Base-by-base conservation (phyloP, 495 filamentous ascomycete species). In the Neurospora tetraspora region DNA sequence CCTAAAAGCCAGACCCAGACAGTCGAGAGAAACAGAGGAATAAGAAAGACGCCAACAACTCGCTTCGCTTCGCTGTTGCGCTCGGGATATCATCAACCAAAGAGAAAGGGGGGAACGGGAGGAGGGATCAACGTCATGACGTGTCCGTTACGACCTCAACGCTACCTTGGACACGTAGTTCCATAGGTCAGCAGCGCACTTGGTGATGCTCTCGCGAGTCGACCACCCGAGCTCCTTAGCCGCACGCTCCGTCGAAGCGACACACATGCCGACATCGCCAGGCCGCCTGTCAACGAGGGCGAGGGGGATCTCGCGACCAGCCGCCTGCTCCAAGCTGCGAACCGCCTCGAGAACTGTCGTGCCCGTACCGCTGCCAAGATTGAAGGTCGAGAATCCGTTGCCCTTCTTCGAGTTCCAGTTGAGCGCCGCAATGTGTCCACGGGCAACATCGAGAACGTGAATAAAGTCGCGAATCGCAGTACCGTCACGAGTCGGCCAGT, bases 391-490 rank as follows among this genome's bases (percentile, higher is more conserved):
- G 79, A 87, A 87, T 69, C 85, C 84, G 47, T 39, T 31, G 37
- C 84, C 82, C 11, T 53, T 71, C 47, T 59, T 31, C 27, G 53
- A 34, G 20, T 74, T 75, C 73, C 77, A 74, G 45, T 36, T 70
- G 31, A 89, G 82, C 1, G 89, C 89, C 39, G 88, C 85, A 72
- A 91, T 86, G 77, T 91, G 89, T 14, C 89, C 89, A 69, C 86
- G 81, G 43, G 89, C 91, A 23, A 93, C 84, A 78, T 93, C 91
- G n/a, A 82, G 78, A 40, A 86, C 84, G 73, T 86, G 84, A 71
- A 90, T 90, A 82, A 91, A 93, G 80, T 93, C 91, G 68, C 91
- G 88, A 76, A 93, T 90, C 72, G 92, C 91, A 39, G 91, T 94
- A 61, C 90, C 90, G 74, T 92, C 90, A 69, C 85, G 84, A 2